Percentiles rank a stretch among this genome's conserved stretches.
These are phyloP conservation scores for Podaxis rugospora DNA, from an alignment of 768 basidiomycete genomes.

Conservation along the genomic window DNA sequence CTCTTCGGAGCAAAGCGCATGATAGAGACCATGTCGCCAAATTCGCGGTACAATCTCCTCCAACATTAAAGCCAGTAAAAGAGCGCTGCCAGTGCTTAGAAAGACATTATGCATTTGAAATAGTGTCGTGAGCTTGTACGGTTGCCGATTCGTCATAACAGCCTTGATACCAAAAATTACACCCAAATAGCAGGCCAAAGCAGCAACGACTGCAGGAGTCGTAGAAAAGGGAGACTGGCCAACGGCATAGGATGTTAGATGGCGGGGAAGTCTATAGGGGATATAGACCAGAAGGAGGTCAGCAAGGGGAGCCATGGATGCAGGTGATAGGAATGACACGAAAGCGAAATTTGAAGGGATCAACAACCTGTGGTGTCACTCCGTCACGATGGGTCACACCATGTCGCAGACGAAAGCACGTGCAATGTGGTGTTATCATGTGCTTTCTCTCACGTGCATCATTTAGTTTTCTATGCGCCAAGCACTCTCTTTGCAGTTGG, in stretches of 20 bases:
- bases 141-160: slow-evolving; percentile 74
- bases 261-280: slow-evolving; percentile 53
- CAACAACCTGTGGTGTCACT: slow-evolving; percentile 20
- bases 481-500: no score
- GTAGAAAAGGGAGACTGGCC: slow-evolving; percentile 84
- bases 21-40: slow-evolving; percentile 66
- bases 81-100: slow-evolving; percentile 77
- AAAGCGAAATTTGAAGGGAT: slow-evolving; percentile 25
- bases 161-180: slow-evolving; percentile 82
- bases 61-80: slow-evolving; percentile 83
- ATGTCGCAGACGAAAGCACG: slow-evolving; percentile 4
- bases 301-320: slow-evolving; percentile 68
- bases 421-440: background rate
- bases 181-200: slow-evolving; percentile 79
- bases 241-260: slow-evolving; percentile 60
- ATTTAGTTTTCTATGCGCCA: no score
- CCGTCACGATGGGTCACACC: slow-evolving; percentile 18
- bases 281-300: slow-evolving; percentile 60
- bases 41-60: slow-evolving; percentile 87
- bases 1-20: slow-evolving; percentile 67
- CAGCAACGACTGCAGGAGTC: slow-evolving; percentile 61
- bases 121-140: slow-evolving; percentile 72
- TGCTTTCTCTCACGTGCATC: no score
- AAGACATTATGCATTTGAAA: slow-evolving; percentile 92
- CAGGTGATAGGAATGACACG: slow-evolving; percentile 23